These are phyloP conservation scores for Arctostaphylos glauca DNA, from an alignment of 148 eudicot species.

Conservation along the genomic window DNA sequence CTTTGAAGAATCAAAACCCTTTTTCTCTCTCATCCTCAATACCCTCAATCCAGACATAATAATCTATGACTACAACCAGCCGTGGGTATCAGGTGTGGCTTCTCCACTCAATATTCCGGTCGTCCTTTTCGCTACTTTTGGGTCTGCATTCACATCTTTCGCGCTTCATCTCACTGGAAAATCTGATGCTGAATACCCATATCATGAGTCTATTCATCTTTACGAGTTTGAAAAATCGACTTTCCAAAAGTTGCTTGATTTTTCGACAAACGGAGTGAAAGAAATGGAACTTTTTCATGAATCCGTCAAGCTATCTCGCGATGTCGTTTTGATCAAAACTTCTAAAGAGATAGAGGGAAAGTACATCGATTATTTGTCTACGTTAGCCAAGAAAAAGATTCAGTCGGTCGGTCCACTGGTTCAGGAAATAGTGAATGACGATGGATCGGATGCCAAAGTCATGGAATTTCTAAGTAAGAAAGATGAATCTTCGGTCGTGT, in stretches of 20 bases:
- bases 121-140: neutral
- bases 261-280: neutral
- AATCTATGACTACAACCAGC: constrained; percentile 29
- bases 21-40: neutral
- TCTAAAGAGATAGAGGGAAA: constrained; percentile 19
- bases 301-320: neutral
- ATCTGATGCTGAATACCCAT: neutral
- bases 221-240: neutral
- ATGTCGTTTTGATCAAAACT: neutral
- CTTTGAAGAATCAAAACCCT: constrained; percentile 16
- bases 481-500: constrained; percentile 20
- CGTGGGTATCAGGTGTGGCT: constrained; percentile 27
- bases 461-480: constrained; percentile 26
- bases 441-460: constrained; percentile 6
- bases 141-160: neutral
- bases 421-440: neutral
- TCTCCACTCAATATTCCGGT: neutral
- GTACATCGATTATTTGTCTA: constrained; percentile 20
- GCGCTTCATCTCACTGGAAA: neutral
- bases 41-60: constrained; percentile 24
- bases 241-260: neutral
- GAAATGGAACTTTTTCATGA: neutral
- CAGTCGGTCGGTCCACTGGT: constrained; percentile 27
- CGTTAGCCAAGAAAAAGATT: constrained; percentile 4
- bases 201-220: neutral